Evolutionary conservation across 73 alveolate species (phyloP).

Genomic region (Paraurostyla sp.): DNA sequence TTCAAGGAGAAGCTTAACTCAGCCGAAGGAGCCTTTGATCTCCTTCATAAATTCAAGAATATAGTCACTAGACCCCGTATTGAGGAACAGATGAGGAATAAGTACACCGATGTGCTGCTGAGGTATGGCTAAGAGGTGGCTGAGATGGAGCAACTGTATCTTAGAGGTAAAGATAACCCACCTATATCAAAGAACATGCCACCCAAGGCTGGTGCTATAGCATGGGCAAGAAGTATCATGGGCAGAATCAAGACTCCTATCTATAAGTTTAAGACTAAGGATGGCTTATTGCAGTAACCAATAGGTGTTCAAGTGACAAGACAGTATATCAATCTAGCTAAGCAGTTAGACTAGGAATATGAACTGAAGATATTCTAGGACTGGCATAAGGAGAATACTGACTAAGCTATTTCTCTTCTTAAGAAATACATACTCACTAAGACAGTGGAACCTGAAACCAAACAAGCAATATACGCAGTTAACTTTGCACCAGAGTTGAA

Average conservation of each 20-base stretch:
- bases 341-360: conserved; percentile 88
- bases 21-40: conserved; percentile 99
- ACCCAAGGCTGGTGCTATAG: conserved; percentile 99
- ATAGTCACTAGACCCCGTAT: conserved; percentile 93
- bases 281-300: conserved; percentile 94
- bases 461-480: conserved; percentile 77
- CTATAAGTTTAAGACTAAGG: conserved; percentile 95
- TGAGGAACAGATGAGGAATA: conserved; percentile 91
- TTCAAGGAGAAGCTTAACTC: conserved; percentile 93
- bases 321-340: conserved; percentile 92
- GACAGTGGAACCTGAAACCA: conserved; percentile 74
- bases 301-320: conserved; percentile 97
- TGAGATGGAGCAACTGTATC: conserved; percentile 90
- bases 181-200: conserved; percentile 98
- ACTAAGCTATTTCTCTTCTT: conserved; percentile 90
- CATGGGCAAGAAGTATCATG: conserved; percentile 98
- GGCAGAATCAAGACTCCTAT: conserved; percentile 96
- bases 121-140: conserved; percentile 93
- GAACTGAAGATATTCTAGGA: conserved; percentile 90
- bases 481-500: conserved; percentile 93
- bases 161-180: conserved; percentile 84
- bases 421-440: conserved; percentile 86
- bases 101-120: conserved; percentile 91
- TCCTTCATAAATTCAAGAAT: conserved; percentile 94
- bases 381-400: conserved; percentile 93